Evolutionary conservation across 306 rosid genomes (phyloP).

Genomic region (Fragaria ananassa): DNA sequence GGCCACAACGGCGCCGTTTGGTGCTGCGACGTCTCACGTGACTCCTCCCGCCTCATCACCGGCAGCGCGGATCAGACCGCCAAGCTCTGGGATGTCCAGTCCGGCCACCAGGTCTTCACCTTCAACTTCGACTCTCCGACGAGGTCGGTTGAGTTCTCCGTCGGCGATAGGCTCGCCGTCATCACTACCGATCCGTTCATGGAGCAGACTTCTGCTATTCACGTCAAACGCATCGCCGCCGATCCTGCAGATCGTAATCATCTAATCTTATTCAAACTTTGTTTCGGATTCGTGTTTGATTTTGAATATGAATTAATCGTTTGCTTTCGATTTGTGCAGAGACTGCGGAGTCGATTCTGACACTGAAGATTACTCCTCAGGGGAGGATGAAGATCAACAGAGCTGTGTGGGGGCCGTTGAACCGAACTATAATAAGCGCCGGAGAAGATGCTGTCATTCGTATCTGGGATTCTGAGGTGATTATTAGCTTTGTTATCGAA

Average conservation of each 20-base stretch:
- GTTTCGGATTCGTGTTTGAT: neutral
- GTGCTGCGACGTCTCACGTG: constrained; percentile 92
- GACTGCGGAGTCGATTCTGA: constrained; percentile 63
- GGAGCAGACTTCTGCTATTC: constrained; percentile 69
- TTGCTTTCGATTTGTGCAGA: constrained; percentile 37
- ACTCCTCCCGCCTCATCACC: constrained; percentile 62
- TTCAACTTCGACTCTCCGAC: constrained; percentile 75
- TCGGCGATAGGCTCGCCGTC: constrained; percentile 63
- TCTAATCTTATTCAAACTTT: neutral
- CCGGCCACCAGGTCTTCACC: constrained; percentile 68
- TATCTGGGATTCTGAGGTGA: constrained; percentile 91
- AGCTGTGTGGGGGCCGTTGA: constrained; percentile 94
- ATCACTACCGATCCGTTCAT: constrained; percentile 75
- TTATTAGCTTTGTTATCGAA: neutral
- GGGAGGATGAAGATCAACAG: constrained; percentile 91
- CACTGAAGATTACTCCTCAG: constrained; percentile 78
- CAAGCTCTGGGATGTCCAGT: constrained; percentile 72
- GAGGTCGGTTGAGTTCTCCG: constrained; percentile 62
- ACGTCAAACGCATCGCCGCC: constrained; percentile 58
- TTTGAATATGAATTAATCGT: neutral
- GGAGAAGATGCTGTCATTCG: constrained; percentile 89
- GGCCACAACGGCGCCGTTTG: constrained; percentile 98
- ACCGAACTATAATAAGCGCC: constrained; percentile 71
- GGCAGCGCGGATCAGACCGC: constrained; percentile 86
- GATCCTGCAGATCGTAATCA: constrained; percentile 56